Evolutionary conservation across 2,329 filamentous ascomycete species (phyloP), one percentile per base, ranked within the genome.

Genomic region (Xylaria polymorpha): DNA sequence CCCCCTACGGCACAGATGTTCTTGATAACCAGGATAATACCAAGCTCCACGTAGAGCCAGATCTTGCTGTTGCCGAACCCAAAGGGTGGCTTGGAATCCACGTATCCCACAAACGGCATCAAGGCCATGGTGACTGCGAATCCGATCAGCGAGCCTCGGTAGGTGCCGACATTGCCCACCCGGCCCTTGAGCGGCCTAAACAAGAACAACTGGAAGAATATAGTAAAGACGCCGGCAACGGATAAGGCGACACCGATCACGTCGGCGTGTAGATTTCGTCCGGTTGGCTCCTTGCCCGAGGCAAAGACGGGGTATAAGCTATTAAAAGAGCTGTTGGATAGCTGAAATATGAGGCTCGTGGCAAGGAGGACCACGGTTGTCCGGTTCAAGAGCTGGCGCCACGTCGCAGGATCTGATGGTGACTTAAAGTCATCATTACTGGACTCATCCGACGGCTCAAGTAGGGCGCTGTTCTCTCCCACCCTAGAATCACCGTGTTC

Each of bases 251-350:
- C 81, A 0, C 96, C 96, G 53, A 98, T 97, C 68, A 92, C 93
- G 66, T 89, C 87, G 0, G 95, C 93, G 0, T 87, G 87, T 3
- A 98, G 84, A 0, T 86, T 85, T 48, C 96, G 91, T 20, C 96
- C 96, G 0, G 90, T 91, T 0, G 96, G 96, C 0, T 90, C 85
- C 0, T 87, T 80, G 0, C 92, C 90, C 64, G 94, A 90, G 0
- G 91, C 93, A 75, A 98, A 99, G 63, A 98, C 95, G 0, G 96
- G 96, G 76, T 97, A 99, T 0, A 99, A 84, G 20, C 93, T 95
- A 81, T 97, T 98, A 86, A 94, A 99, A 3, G 94, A 94, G 73
- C 98, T 94, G 79, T 98, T 98, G 69, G 92, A 91, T 5, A 99
- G 86, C 76, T 98, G 94, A 78, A 98, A 99, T 59, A 98, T 91